phyloP scores from a whole-genome alignment of 768 basidiomycete genomes.

The Termitomyces sp. region DNA sequence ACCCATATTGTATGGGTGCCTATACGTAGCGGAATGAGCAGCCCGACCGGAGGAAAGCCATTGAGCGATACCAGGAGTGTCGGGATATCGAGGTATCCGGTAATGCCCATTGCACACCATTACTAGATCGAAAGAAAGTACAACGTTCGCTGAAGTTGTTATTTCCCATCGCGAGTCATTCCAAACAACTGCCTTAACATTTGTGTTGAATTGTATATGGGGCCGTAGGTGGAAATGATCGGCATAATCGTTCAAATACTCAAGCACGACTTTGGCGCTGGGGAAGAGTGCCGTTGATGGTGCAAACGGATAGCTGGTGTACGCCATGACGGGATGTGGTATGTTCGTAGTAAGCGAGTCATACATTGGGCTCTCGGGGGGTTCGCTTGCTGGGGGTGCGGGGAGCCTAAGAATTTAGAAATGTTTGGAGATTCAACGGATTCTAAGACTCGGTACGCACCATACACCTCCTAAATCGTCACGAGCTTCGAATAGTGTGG shows the following conservation, averaged over 20 bases:
- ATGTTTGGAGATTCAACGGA: neutral
- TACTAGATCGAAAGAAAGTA: constrained; percentile 55
- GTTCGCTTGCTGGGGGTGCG: constrained; percentile 44
- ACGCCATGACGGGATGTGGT: constrained; percentile 79
- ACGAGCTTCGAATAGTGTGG: constrained; percentile 63
- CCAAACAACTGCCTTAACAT: constrained; percentile 49
- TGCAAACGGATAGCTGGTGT: constrained; percentile 60
- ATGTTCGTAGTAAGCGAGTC: constrained; percentile 82
- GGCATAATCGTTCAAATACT: constrained; percentile 72
- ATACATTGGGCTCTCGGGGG: constrained; percentile 70
- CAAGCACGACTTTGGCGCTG: constrained; percentile 52
- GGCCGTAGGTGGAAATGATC: constrained; percentile 54
- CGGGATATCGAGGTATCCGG: constrained; percentile 59
- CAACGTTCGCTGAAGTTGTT: constrained; percentile 32
- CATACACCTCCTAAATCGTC: constrained; percentile 74
- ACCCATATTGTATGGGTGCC: constrained; percentile 46
- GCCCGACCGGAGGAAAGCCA: constrained; percentile 59
- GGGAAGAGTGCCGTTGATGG: constrained; percentile 74
- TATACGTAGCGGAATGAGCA: constrained; percentile 68
- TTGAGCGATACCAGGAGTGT: constrained; percentile 52
- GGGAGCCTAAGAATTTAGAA: constrained; percentile 45
- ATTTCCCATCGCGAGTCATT: constrained; percentile 47
- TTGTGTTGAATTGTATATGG: constrained; percentile 63
- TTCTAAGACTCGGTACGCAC: constrained; percentile 32
- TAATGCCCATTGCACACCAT: constrained; percentile 80